phyloP scores from a whole-genome alignment of 352 stramenopile genomes.

The Pythium rishiriense region DNA sequence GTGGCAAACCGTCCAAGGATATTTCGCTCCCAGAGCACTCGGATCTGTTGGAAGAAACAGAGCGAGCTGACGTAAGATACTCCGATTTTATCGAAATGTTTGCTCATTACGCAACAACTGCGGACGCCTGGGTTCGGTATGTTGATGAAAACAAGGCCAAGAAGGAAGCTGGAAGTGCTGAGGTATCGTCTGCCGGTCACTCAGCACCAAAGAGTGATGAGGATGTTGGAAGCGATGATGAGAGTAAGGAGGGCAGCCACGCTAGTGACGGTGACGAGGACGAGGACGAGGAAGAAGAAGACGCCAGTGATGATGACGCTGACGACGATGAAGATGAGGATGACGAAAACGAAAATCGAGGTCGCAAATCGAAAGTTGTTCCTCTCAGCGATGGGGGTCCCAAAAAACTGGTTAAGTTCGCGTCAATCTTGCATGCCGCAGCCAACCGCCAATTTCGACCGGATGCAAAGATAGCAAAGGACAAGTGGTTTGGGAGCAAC shows the following conservation, averaged over 20 bases:
- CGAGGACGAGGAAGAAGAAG: slow-evolving; percentile 14
- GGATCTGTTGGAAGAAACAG: slow-evolving; percentile 40
- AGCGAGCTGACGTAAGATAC: slow-evolving; percentile 41
- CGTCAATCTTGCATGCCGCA: slow-evolving; percentile 55
- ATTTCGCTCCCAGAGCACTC: slow-evolving; percentile 27
- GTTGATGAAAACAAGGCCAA: slow-evolving; percentile 31
- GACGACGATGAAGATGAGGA: slow-evolving; percentile 14
- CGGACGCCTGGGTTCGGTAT: slow-evolving; percentile 40
- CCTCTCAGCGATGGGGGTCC: neutral
- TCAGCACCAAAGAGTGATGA: neutral
- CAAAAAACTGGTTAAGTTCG: slow-evolving; percentile 39
- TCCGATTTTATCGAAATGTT: slow-evolving; percentile 53
- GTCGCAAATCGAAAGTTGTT: neutral
- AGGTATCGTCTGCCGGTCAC: neutral
- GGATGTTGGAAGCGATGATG: neutral
- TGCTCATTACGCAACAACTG: slow-evolving; percentile 38
- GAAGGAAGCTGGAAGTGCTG: neutral
- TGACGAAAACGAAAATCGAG: slow-evolving; percentile 13
- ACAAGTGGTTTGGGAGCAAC: slow-evolving; percentile 57
- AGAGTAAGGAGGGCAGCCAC: neutral
- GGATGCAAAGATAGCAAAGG: slow-evolving; percentile 29
- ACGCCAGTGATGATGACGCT: slow-evolving; percentile 11
- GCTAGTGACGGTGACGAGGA: slow-evolving; percentile 20
- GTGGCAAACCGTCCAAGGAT: slow-evolving; percentile 20
- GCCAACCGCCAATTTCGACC: slow-evolving; percentile 43